Conservation (phyloP, 169 alveolate species). For the Babesia bovis region DNA sequence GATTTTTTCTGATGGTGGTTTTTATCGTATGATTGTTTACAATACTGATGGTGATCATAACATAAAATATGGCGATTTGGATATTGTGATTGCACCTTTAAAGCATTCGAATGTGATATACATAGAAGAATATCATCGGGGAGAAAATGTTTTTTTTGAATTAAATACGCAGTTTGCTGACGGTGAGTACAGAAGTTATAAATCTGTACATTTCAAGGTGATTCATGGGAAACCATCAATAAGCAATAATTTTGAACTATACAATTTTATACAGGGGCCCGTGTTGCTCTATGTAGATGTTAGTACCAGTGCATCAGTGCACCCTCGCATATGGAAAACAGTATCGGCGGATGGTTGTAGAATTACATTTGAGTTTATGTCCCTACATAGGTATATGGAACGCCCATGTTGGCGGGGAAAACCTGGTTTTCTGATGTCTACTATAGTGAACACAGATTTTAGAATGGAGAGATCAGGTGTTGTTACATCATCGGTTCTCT, state of each 20-base stretch:
- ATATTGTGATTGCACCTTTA: neutral
- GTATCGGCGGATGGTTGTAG: neutral
- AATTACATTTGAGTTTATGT: neutral
- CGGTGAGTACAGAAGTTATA: too few species aligned
- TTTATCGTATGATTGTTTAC: constrained; percentile 1
- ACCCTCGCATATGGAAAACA: neutral
- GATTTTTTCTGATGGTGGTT: neutral
- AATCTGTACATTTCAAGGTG: neutral
- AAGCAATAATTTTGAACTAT: neutral
- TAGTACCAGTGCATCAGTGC: neutral
- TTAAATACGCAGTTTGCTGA: neutral
- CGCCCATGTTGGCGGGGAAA: neutral
- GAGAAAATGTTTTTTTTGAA: neutral
- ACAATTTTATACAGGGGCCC: neutral
- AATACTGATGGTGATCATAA: neutral
- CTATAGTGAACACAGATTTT: neutral
- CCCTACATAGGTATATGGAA: neutral
- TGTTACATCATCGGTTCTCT: neutral
- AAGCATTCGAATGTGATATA: neutral
- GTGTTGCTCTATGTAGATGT: neutral
- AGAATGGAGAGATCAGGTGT: neutral
- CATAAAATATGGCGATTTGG: neutral
- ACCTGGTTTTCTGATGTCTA: neutral
- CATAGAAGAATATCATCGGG: constrained; percentile 8
- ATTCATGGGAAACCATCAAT: neutral